phyloP scores from a whole-genome alignment of 78 protist species.

The Planoprotostelium fungivorum region DNA sequence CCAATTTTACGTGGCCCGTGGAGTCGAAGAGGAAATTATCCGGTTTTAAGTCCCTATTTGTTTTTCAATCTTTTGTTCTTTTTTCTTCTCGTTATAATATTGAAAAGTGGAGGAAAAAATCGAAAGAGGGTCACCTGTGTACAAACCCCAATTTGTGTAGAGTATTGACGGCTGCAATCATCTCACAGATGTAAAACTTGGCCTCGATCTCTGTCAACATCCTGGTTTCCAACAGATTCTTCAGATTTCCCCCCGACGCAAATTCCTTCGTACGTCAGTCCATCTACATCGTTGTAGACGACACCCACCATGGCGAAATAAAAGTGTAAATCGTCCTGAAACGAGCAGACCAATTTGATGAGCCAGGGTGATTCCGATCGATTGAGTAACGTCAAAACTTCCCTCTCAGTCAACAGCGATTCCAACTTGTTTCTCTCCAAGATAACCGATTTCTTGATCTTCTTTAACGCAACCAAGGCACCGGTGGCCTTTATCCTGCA shows the following conservation, averaged over 20 bases:
- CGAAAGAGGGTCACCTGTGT: conserved; percentile 50
- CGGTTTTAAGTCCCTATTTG: conserved; percentile 48
- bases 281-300: conserved; percentile 33
- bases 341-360: conserved; percentile 63
- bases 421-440: conserved; percentile 47
- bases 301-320: conserved; percentile 74
- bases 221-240: conserved; percentile 13
- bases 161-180: conserved; percentile 79
- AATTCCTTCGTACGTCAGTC: neutral
- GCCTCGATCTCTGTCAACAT: conserved; percentile 61
- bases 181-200: conserved; percentile 81
- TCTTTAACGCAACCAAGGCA: conserved; percentile 35
- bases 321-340: conserved; percentile 66
- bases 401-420: conserved; percentile 30
- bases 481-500: conserved; percentile 37
- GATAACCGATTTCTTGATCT: conserved; percentile 21
- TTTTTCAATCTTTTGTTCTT: too few relatives aligned
- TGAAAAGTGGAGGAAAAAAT: neutral
- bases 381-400: conserved; percentile 14
- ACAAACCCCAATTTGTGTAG: conserved; percentile 76
- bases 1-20: conserved; percentile 86
- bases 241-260: conserved; percentile 58
- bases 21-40: conserved; percentile 69
- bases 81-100: too few relatives aligned
- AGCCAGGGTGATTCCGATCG: conserved; percentile 16